Base-by-base conservation (phyloP, 176 grass and related monocot species). In the Dendrocalamus sinicus region DNA sequence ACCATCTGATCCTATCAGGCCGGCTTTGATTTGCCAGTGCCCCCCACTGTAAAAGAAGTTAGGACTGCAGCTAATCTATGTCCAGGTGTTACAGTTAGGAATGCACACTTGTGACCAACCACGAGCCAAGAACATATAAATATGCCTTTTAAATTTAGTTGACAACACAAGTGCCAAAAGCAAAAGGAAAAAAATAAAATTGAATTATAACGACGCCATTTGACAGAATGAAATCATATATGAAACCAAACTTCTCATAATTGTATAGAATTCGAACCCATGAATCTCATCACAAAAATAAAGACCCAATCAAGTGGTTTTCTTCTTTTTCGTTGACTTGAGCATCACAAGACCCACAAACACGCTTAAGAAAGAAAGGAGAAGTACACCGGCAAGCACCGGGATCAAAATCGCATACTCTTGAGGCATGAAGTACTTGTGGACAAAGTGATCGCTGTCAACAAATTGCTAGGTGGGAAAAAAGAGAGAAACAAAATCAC, bases 391-490 rank as follows among this genome's bases (percentile, higher is more conserved):
- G 1, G 88, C 93, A 79, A 94, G 65, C 15, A 97, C 91, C 9
- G 91, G 92, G 62, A 95, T 93, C 76, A 98, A 86, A 57, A 95
- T 84, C 0, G 95, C 95, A 81, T 89, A 98, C 78, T 95, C 95
- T 80, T 91, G 86, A 30, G 91, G 93, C 40, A 94, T 88, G 81
- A 95, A 95, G 82, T 98, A 94, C 77, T 92, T 77, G 81, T 95
- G 90, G 69, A 92, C 80, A 50, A 98, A 98, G 77, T 95, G 96
- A 30, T 95, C 91, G n/a, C 85, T 92, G 70, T 98, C 93, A 54
- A 95, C 96, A 37, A 98, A 98, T 75, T 91, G 93, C 96, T 95
- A 80, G 71, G 63, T 37, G 7, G 70, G 16, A 75, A 50, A 41
- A 91, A 93, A 12, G 3, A 50, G 1, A 72, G 23, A 47, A 74